Base-by-base conservation (phyloP, 2,329 filamentous ascomycete species). In the Thyridium curvatum region DNA sequence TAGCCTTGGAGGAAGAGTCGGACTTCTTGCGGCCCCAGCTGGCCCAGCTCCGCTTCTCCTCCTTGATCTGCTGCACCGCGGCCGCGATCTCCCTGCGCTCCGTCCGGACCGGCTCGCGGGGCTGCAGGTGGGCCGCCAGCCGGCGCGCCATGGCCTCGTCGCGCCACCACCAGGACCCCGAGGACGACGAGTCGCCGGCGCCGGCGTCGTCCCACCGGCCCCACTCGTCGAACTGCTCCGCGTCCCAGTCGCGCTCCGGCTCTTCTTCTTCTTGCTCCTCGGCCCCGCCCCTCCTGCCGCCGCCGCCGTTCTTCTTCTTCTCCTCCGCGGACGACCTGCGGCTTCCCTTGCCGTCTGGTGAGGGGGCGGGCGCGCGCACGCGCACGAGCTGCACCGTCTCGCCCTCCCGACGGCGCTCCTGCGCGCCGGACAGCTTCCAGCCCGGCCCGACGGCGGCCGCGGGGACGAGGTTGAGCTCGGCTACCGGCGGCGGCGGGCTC, bases 391-490 rank as follows among this genome's bases (percentile, higher is more conserved):
- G 49, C 2, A 59, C 52, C 1, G 60, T 36, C 33, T 63, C 57
- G 2, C 56, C 61, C 35, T 49, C 50, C 4, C 37, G 39, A 4
- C 46, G 35, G 13, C 47, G 46, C 4, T 62, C 54, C 8, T 52
- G 52, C 8, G 52, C 50, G 3, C 63, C 63, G 34, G 50, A 60
- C 17, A 65, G 53, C 13, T 32, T 40, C 64, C 66, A 69, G 1
- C 45, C 49, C 1, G 42, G 31, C 0, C 54, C 58, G 1, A 74
- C 61, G 4, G 63, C 65, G 4, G 51, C 49, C 2, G 49, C 62
- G 0, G 72, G 71, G 0, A 75, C 60, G 29, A 76, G 51, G 8
- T 61, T 64, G 33, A 73, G 59, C 35, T 71, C 64, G 1, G 68
- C 61, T 1, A 60, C 38, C 2, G 51, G 42, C 1, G 64, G 60